A percentile compares a stretch with the other conserved stretches of the same genome.
These are phyloP conservation scores for Didymella keratinophila DNA, from an alignment of 2,329 filamentous ascomycete genomes.

Conservation along the genomic window DNA sequence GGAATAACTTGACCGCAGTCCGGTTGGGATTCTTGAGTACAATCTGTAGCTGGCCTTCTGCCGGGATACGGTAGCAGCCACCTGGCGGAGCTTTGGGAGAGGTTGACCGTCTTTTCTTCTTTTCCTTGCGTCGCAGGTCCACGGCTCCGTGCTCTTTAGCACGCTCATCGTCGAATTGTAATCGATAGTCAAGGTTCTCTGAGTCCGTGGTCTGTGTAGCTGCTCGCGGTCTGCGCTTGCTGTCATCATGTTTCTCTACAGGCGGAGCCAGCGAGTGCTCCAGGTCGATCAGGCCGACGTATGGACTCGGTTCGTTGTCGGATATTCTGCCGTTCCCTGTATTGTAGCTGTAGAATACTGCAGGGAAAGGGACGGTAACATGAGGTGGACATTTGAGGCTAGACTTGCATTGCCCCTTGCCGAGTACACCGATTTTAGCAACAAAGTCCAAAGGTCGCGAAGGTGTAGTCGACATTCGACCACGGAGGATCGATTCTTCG, in stretches of 20 bases:
- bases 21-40: constrained; percentile 99
- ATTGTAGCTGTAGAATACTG: constrained; percentile 94
- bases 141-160: constrained; percentile 26
- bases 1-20: constrained; percentile 93
- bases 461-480: constrained; percentile 95
- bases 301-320: constrained; percentile 91
- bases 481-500: constrained; percentile 93
- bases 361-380: constrained; percentile 88
- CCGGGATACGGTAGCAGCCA: constrained; percentile 91
- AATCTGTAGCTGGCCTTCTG: constrained; percentile 93
- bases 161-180: constrained; percentile 31
- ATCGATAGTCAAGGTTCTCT: constrained; percentile 37
- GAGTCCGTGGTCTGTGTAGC: constrained; percentile 32
- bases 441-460: constrained; percentile 92
- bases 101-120: constrained; percentile 64
- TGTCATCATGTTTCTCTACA: constrained; percentile 52
- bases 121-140: constrained; percentile 59
- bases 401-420: constrained; percentile 85
- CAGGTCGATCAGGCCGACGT: constrained; percentile 91
- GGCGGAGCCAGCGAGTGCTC: constrained; percentile 75
- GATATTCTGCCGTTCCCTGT: constrained; percentile 71
- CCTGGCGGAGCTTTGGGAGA: constrained; percentile 76
- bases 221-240: constrained; percentile 53
- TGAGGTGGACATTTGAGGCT: constrained; percentile 87
- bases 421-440: constrained; percentile 93